Evolutionary conservation across 129 eudicot genomes (phyloP), one percentile per base, ranked within the genome.

Genomic region (Chrysanthemum lavandulifolium): DNA sequence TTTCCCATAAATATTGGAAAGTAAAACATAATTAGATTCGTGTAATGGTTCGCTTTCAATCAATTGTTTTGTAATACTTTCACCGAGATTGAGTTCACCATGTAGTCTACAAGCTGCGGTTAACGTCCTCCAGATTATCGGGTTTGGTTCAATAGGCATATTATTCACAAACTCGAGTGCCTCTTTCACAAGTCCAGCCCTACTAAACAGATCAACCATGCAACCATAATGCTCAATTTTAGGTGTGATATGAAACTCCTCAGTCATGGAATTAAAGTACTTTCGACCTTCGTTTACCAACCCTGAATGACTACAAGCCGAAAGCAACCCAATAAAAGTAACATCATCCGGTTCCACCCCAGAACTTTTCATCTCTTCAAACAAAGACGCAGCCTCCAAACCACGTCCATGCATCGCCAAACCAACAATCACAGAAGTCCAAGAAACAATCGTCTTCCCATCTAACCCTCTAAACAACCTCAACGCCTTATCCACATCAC

Each of bases 221-320:
- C 97, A 91, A 0, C 97, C 97, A 64, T 88, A 91, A 56, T 91
- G 97, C 78, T 91, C 93, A 40, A 91, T 84, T 66, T 76, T 86
- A 6, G 97, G 97, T 5, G 60, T 74, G 50, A 92, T 71, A 8
- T 60, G 71, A 54, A 76, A 86, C 13, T 79, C 83, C 14, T 10
- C 23, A 29, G 45, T 57, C 94, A 92, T 92, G 13, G 71, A 77
- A 62, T 80, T 13, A 13, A 92, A 89, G 69, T 88, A 89, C 16
- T 40, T 19, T 29, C 27, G 79, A 23, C 97, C 97, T 79, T 92
- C 87, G 6, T 81, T 76, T 57, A 92, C 96, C 69, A 89, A 68
- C 43, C 90, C 96, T 2, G 91, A 84, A 80, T 92, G 97, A 73
- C 96, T 92, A 69, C 97, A 92, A 75, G 97, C 97, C 6, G 83